These are phyloP conservation scores for Hymenoscyphus linearis DNA, from an alignment of 2,329 filamentous ascomycete genomes.

Conservation along the genomic window DNA sequence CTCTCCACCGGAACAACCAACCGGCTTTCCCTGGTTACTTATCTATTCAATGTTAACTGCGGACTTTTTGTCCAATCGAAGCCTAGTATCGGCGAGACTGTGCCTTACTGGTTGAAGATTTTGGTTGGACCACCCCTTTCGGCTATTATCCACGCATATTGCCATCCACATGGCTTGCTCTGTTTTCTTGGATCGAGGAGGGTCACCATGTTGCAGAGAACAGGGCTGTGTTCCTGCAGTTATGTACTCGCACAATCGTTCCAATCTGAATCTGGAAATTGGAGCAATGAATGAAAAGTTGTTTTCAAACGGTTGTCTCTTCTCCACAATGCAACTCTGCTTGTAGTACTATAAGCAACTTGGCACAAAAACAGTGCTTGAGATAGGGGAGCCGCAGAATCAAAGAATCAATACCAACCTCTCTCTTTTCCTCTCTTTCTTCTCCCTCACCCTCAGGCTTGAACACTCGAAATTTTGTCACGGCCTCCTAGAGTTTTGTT, in stretches of 20 bases:
- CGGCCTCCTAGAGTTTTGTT: background rate
- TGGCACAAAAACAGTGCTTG: background rate
- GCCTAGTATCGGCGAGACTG: background rate
- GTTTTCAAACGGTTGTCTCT: background rate
- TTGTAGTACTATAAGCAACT: background rate
- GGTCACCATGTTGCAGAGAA: background rate
- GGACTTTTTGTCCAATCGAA: background rate
- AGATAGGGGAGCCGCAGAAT: background rate
- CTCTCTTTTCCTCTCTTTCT: background rate
- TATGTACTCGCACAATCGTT: background rate
- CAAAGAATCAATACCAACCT: background rate
- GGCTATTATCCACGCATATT: background rate
- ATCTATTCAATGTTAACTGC: background rate
- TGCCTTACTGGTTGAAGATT: background rate
- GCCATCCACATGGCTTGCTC: background rate
- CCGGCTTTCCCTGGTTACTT: background rate
- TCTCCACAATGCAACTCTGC: background rate
- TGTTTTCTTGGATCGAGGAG: background rate
- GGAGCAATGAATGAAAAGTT: background rate
- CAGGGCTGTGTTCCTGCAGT: background rate
- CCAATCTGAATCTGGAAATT: background rate
- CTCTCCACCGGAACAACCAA: background rate
- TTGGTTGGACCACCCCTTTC: background rate
- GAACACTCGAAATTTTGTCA: background rate
- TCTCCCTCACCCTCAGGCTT: background rate